Conservation (phyloP, 768 basidiomycete species). For the Asterophora parasitica region DNA sequence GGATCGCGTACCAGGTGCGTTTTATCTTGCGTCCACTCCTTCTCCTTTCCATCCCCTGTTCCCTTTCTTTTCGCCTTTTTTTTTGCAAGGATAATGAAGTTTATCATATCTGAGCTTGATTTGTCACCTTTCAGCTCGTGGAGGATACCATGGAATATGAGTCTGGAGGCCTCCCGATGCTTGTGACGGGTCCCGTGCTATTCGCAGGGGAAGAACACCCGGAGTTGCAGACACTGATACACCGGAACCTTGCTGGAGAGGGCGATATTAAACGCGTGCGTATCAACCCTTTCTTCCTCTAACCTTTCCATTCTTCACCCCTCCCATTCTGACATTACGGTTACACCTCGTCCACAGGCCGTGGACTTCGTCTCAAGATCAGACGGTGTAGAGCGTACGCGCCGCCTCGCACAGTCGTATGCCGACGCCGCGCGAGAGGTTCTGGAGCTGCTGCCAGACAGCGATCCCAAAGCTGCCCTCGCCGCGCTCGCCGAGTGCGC, state of each 20-base stretch:
- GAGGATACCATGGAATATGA: conserved; percentile 82
- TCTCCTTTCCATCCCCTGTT: too few relatives aligned
- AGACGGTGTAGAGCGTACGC: conserved; percentile 75
- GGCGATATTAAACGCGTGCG: conserved; percentile 81
- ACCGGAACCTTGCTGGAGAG: conserved; percentile 65
- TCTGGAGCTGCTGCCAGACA: conserved; percentile 69
- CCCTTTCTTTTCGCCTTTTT: too few relatives aligned
- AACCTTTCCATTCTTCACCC: neutral
- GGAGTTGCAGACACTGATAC: conserved; percentile 70
- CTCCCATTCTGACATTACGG: neutral
- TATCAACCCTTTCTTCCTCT: neutral
- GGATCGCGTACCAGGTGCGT: conserved; percentile 58
- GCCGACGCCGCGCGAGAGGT: conserved; percentile 73
- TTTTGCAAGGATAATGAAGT: too few relatives aligned
- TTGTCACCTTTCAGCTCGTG: conserved; percentile 50
- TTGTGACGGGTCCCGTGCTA: conserved; percentile 76
- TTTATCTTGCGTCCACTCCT: neutral
- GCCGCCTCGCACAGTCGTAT: conserved; percentile 68
- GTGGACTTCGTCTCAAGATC: conserved; percentile 61
- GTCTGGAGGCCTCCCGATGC: conserved; percentile 29
- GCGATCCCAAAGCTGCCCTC: conserved; percentile 74
- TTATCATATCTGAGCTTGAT: conserved; percentile 1
- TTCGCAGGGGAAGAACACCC: conserved; percentile 86
- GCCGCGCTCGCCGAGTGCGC: conserved; percentile 67
- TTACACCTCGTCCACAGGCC: conserved; percentile 40